phyloP scores from a whole-genome alignment of 176 grass and related monocot species.

The Cenchrus americanus region DNA sequence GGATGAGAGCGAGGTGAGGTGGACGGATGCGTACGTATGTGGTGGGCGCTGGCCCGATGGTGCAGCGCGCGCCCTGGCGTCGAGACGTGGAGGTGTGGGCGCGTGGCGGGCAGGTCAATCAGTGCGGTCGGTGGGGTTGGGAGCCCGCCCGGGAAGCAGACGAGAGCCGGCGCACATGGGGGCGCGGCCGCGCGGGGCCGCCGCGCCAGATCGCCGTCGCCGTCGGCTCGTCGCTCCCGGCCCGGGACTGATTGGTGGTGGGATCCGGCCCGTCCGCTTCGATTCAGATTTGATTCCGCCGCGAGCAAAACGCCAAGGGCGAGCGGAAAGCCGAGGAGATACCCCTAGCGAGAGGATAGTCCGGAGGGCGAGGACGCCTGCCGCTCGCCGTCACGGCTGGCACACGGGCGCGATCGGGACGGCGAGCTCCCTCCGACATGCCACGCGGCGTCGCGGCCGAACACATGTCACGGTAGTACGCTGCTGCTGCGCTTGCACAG shows the following conservation, averaged over 20 bases:
- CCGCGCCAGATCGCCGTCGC: conserved; percentile 1
- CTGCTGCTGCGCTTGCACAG: background rate
- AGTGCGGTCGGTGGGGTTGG: conserved; percentile 1
- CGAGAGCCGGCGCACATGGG: background rate
- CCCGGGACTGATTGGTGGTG: background rate
- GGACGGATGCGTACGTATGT: background rate
- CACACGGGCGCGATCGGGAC: background rate
- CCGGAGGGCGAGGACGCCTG: no score
- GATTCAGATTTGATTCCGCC: background rate
- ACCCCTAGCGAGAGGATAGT: no score
- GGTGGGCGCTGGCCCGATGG: background rate
- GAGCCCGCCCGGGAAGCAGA: background rate
- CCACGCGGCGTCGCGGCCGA: background rate
- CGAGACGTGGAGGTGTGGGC: background rate
- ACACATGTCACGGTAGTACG: background rate
- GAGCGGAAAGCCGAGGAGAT: no score
- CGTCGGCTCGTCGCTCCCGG: no score
- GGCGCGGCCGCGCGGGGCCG: background rate
- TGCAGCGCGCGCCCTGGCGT: no score
- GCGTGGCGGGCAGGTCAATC: background rate
- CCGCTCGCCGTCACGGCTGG: no score
- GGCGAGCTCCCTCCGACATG: background rate
- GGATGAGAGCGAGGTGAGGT: background rate
- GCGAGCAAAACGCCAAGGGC: background rate
- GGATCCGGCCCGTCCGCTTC: background rate